Percentiles rank a stretch among this genome's conserved stretches.
These are phyloP conservation scores for Stachybotrys chartarum DNA, from an alignment of 2,329 filamentous ascomycete genomes.

Conservation along the genomic window DNA sequence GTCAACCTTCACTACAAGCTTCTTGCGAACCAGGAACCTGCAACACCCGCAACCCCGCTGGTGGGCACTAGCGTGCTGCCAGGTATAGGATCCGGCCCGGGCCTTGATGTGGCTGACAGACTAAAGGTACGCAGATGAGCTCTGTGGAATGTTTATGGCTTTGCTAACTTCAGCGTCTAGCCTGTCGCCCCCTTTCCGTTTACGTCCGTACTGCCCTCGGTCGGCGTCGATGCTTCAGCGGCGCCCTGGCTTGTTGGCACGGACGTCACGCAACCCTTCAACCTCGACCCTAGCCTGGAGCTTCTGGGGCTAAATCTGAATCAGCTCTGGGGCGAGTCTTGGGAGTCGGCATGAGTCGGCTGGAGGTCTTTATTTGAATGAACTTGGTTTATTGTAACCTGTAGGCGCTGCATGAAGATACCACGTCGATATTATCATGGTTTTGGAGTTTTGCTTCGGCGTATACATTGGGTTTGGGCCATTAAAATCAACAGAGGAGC, in stretches of 20 bases:
- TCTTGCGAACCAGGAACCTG: constrained; percentile 42
- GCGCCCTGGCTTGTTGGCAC: constrained; percentile 25
- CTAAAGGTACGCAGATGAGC: constrained; percentile 28
- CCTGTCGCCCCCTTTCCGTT: constrained; percentile 34
- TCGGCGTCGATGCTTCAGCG: constrained; percentile 24
- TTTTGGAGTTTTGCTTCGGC: no score
- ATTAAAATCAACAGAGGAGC: no score
- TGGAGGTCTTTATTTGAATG: no score
- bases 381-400: no score
- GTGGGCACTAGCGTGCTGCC: constrained; percentile 1
- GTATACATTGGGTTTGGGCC: no score
- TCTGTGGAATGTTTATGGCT: constrained; percentile 11
- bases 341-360: constrained; percentile 28
- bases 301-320: constrained; percentile 46
- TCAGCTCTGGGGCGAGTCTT: constrained; percentile 47
- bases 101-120: constrained; percentile 27
- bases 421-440: no score
- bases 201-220: constrained; percentile 25
- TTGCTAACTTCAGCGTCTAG: constrained; percentile 25
- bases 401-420: no score
- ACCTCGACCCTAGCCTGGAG: constrained; percentile 47
- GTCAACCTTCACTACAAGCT: constrained; percentile 52
- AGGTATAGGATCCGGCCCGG: constrained; percentile 18
- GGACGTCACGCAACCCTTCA: constrained; percentile 31
- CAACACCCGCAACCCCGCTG: constrained; percentile 20